Base-by-base conservation (phyloP, 2,329 filamentous ascomycete species). In the Acephala macrosclerotiorum region DNA sequence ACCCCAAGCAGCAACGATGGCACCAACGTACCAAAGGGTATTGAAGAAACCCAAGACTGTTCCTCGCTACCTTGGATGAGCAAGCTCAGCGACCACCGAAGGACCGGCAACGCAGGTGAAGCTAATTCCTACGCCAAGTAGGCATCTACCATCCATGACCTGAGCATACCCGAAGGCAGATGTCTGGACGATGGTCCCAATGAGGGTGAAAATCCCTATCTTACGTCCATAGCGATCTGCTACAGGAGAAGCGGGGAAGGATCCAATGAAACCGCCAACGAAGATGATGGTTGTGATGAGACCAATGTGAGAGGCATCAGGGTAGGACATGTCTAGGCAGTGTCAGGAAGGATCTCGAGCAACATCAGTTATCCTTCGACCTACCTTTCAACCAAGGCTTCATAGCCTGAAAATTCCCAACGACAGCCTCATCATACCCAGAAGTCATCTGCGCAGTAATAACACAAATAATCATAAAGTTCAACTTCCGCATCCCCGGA, bases 101-200 rank as follows among this genome's bases (percentile, higher is more conserved):
- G 68, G 66, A 2, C 53, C 66, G 26, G 63, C 64, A 18, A 59
- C 40, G 38, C 58, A 65, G 57, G 66, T 65, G 33, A 65, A 63
- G 29, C 22, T 49, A 40, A 79, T 73, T 11, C 77, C 77, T 6
- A 80, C 64, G 0, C 80, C 80, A 7, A 79, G 74, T n/a, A 80
- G 71, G 38, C 80, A 70, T 3, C 80, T 75, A 2, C 79, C 79
- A 29, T 80, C 76, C 55, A 81, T 75, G 61, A 83, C 79, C 65
- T 82, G 80, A 20, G 40, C 58, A 47, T 49, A 49, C 8, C 42
- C 42, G 2, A 79, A 69, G 0, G 80, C 68, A 3, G 71, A 71
- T 2, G 74, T 75, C 60, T 81, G 78, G 58, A 83, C 76, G 35
- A 80, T 73, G 11, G 79, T 77, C 38, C 81, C 81, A 58, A 82